Percentiles rank a stretch among this genome's conserved stretches.
phyloP scores from a whole-genome alignment of 2,329 filamentous ascomycete genomes.

The Aspergillus sp. region DNA sequence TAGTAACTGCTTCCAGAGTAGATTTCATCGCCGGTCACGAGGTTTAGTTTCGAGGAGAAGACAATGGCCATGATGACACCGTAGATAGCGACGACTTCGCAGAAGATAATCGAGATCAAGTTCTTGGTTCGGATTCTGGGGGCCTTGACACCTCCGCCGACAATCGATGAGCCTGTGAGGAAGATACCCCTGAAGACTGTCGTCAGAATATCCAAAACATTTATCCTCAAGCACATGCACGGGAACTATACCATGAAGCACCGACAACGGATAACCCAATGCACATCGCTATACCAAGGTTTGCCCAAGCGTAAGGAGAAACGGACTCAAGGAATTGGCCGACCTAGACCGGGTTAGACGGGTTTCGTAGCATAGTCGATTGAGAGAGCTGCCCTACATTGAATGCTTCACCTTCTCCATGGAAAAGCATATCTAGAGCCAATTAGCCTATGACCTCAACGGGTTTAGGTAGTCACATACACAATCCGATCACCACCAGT shows the following conservation, averaged over 20 bases:
- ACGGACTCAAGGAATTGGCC: conserved; percentile 92
- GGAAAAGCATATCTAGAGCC: conserved; percentile 91
- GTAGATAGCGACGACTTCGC: conserved; percentile 99
- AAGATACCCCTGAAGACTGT: conserved; percentile 82
- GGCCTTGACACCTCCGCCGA: conserved; percentile 94
- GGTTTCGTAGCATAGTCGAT: conserved; percentile 12
- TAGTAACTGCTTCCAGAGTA: conserved; percentile 84
- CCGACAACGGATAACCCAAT: conserved; percentile 96
- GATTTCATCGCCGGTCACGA: conserved; percentile 66
- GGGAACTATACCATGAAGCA: conserved; percentile 78
- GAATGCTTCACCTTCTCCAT: conserved; percentile 92
- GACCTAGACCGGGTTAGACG: conserved; percentile 59
- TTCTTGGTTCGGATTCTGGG: conserved; percentile 99
- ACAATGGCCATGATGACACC: conserved; percentile 99
- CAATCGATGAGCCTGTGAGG: conserved; percentile 95
- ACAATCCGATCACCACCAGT: conserved; percentile 74
- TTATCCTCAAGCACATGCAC: background rate
- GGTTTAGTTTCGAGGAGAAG: conserved; percentile 84
- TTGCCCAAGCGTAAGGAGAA: conserved; percentile 93
- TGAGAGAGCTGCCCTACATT: conserved; percentile 66
- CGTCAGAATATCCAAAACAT: conserved; percentile 5
- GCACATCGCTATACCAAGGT: conserved; percentile 86
- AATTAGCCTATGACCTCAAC: conserved; percentile 22
- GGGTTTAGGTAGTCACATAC: conserved; percentile 59
- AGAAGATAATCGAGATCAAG: conserved; percentile 99